Evolutionary conservation across 352 stramenopile genomes (phyloP), one percentile per base, ranked within the genome.

Genomic region (Phytopythium sindhum): DNA sequence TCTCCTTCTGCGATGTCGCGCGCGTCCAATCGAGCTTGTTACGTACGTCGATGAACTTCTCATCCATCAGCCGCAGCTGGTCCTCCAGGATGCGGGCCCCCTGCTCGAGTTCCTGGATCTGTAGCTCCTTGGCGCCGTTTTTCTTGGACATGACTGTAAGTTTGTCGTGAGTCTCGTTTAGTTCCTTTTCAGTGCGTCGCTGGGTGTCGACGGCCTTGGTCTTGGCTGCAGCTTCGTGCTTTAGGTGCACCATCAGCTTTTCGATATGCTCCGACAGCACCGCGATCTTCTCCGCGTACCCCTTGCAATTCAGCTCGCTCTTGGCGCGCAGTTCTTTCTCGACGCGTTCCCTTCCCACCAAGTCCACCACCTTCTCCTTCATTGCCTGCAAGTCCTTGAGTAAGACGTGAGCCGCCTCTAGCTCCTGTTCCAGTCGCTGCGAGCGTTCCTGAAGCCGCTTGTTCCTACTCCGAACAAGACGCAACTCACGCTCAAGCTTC

Each of bases 1-100:
- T 77, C 64, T 97, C 91, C 62, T 93, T 92, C 35, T 91, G 88
- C 6, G 85, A 88, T 14, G 83, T 94, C 23, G 88, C 77, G 10
- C 95, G 77, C 29, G 91, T 97, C 88, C 90, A 98, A 67, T 98
- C 95, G 51, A 99, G 75, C 75, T 98, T 99, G 63, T 90, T 96
- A 60, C 95, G 79, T n/a, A 98, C 79, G 52, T 99, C 95, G 60
- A 98, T 96, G 70, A 98, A 98, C 73, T 98, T 98, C 57, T 98
- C 88, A 69, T 99, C 95, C 95, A 99, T 98, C n/a, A 98, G 80
- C 11, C 89, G 83, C 51, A 98, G 79, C 63, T 99, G 96, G 60
- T 98, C 95, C 74, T 98, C 95, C 17, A 99, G 74, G 39, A 98
- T 97, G 63, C 96, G 95, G 12, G 81, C 83, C 28, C 92, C 95